Base-by-base conservation (phyloP, 306 rosid species). In the Inga leiocalycina region DNA sequence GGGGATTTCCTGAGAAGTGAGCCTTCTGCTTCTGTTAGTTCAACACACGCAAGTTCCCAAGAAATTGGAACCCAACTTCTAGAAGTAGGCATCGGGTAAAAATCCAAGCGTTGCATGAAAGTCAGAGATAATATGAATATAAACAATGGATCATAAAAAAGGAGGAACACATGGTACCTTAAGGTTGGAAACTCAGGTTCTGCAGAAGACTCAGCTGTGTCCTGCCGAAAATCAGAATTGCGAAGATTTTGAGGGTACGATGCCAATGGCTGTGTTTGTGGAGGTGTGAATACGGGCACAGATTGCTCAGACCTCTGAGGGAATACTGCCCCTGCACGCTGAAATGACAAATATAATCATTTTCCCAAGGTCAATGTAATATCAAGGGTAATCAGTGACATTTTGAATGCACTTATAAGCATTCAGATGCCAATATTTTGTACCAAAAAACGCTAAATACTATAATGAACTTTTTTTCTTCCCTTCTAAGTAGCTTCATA, bases 251-350 rank as follows among this genome's bases (percentile, higher is more conserved):
- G 97, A 76, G 99, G 97, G 78, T 87, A 88, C 48, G 98, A 89
- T 82, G 97, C 32, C 80, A 94, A 90, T 48, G 99, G 97, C 35
- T 91, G 97, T 45, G 98, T 89, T 89, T 97, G 99, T 71, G 88
- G 89, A 1, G 99, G 99, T 3, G 98, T 97, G 82, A 97, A 92
- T 65, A 97, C 91, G 68, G 98, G 97, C 19, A 93, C 95, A 84
- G 97, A 83, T 32, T 83, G 87, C 83, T 87, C 98, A 77, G 97
- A 84, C 83, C 97, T 92, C 77, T 80, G 97, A 73, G 99, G 99
- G 84, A 97, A 97, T 75, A 85, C 90, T 83, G 97, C 98, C 76
- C 99, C 99, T 82, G 93, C 89, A 82, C 91, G 99, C 99, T 97
- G 90, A 84, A 80, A 86, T 48, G 73, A 81, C 30, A 82, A 72